phyloP scores from a whole-genome alignment of 345 rosid genomes.

The Populus alba region DNA sequence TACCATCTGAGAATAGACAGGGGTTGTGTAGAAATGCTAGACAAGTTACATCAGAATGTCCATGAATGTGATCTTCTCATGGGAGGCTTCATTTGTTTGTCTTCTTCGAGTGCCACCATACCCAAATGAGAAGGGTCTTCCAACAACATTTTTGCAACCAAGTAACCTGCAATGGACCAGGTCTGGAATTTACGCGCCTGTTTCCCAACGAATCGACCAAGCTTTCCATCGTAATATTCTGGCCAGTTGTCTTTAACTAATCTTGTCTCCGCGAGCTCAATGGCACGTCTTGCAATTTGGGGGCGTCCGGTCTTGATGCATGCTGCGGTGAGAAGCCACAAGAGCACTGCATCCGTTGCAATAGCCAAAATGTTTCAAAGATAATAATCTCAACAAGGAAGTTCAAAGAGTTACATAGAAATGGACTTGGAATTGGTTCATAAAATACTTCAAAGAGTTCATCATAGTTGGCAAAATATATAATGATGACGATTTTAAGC shows the following conservation, averaged over 20 bases:
- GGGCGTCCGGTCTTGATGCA: slow-evolving; percentile 93
- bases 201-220: slow-evolving; percentile 85
- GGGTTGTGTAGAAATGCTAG: neutral
- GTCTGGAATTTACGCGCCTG: slow-evolving; percentile 82
- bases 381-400: slow-evolving; percentile 1
- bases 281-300: slow-evolving; percentile 81
- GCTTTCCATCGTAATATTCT: slow-evolving; percentile 90
- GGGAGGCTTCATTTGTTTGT: slow-evolving; percentile 73
- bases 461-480: neutral
- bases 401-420: too few relatives aligned
- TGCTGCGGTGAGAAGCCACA: slow-evolving; percentile 92
- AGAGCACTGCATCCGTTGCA: slow-evolving; percentile 52
- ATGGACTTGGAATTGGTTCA: too few relatives aligned
- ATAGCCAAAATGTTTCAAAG: slow-evolving; percentile 3
- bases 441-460: neutral
- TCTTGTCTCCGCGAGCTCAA: slow-evolving; percentile 74
- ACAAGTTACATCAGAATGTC: slow-evolving; percentile 7
- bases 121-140: slow-evolving; percentile 96
- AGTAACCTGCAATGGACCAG: slow-evolving; percentile 90
- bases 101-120: slow-evolving; percentile 83
- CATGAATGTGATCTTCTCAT: slow-evolving; percentile 78
- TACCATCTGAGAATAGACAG: neutral
- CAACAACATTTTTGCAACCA: slow-evolving; percentile 93
- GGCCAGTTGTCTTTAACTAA: slow-evolving; percentile 81
- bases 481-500: neutral